phyloP scores from a whole-genome alignment of 2,329 filamentous ascomycete species.

The Trichoderma sp. region DNA sequence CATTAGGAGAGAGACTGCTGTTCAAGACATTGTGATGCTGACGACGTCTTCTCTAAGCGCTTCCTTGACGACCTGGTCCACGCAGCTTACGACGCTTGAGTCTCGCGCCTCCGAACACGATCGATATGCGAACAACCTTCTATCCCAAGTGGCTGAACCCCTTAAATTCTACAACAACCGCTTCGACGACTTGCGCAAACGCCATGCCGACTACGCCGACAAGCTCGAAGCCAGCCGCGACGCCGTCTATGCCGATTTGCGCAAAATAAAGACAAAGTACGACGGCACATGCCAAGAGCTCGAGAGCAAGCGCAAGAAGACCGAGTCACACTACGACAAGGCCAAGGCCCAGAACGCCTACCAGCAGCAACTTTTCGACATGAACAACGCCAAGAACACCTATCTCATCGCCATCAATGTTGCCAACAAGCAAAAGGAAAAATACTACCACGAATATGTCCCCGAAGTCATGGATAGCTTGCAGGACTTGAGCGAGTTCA shows the following conservation, averaged over 20 bases:
- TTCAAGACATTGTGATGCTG: background rate
- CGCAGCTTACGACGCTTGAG: conserved; percentile 88
- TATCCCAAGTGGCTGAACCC: conserved; percentile 82
- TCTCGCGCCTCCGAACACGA: conserved; percentile 87
- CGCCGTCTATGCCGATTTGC: conserved; percentile 76
- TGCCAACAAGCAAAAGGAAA: conserved; percentile 96
- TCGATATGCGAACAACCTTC: conserved; percentile 74
- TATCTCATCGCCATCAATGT: conserved; percentile 96
- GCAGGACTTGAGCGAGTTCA: conserved; percentile 90
- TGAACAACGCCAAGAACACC: conserved; percentile 98
- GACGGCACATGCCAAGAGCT: conserved; percentile 92
- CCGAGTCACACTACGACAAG: conserved; percentile 92
- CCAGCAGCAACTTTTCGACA: conserved; percentile 88
- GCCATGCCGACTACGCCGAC: conserved; percentile 82
- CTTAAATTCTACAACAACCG: conserved; percentile 71
- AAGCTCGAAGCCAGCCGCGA: conserved; percentile 92
- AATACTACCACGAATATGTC: conserved; percentile 95
- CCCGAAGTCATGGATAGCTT: conserved; percentile 91
- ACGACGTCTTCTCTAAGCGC: conserved; percentile 55
- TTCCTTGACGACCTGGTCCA: conserved; percentile 95
- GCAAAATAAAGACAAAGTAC: conserved; percentile 91
- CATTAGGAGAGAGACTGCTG: background rate
- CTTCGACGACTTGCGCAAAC: conserved; percentile 91
- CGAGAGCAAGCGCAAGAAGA: conserved; percentile 91
- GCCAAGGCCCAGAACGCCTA: conserved; percentile 87